These are phyloP conservation scores for Chaetoceros muelleri DNA, from an alignment of 108 stramenopile genomes.

Conservation along the genomic window DNA sequence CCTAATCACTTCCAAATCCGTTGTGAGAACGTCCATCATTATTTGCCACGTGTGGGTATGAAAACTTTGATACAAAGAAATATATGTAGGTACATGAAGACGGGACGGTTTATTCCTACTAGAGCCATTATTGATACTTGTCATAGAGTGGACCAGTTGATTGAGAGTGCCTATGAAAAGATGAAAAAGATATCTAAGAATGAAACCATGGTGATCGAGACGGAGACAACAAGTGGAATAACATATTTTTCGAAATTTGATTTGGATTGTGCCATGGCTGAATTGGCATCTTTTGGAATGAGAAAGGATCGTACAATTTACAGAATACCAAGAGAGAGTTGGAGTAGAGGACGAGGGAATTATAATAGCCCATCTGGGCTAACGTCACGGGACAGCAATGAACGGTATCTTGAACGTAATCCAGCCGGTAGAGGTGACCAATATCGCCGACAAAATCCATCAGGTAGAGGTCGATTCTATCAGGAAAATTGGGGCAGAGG, in stretches of 20 bases:
- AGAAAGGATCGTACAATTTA: conserved; percentile 29
- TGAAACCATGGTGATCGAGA: neutral
- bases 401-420: too few relatives aligned
- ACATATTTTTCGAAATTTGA: conserved; percentile 21
- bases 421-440: too few relatives aligned
- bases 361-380: too few relatives aligned
- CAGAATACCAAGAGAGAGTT: neutral
- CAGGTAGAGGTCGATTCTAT: too few relatives aligned
- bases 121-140: conserved; percentile 48
- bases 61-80: conserved; percentile 38
- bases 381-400: too few relatives aligned
- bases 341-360: neutral
- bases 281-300: conserved; percentile 32
- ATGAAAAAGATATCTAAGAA: conserved; percentile 4
- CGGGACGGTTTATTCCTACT: conserved; percentile 62
- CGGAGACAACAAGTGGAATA: neutral
- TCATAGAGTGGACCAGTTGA: conserved; percentile 27
- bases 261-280: conserved; percentile 28
- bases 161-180: conserved; percentile 18
- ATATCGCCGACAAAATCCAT: too few relatives aligned
- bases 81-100: conserved; percentile 33
- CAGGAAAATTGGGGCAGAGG: too few relatives aligned
- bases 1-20: neutral
- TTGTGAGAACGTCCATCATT: neutral
- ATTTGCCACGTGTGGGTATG: conserved; percentile 28